These are phyloP conservation scores for Cryphonectria nitschkei DNA, from an alignment of 2,329 filamentous ascomycete genomes.

Conservation along the genomic window DNA sequence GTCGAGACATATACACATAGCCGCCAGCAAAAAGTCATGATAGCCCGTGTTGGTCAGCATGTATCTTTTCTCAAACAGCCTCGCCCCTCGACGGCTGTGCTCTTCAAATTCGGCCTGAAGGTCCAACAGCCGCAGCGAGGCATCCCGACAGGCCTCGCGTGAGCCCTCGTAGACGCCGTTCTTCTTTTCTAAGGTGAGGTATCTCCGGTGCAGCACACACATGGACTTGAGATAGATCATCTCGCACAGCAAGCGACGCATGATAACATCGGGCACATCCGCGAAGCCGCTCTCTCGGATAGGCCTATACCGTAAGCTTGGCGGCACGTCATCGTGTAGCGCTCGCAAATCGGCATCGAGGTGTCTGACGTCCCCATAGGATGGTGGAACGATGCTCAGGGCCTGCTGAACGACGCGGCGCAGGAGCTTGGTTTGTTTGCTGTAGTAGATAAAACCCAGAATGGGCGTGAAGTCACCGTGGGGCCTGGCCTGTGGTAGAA, in stretches of 20 bases:
- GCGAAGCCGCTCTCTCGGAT: slow-evolving; percentile 39
- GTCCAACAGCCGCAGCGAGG: slow-evolving; percentile 49
- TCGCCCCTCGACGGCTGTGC: slow-evolving; percentile 52
- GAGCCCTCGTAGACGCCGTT: slow-evolving; percentile 45
- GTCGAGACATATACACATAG: slow-evolving; percentile 62
- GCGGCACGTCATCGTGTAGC: slow-evolving; percentile 40
- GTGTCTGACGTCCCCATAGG: slow-evolving; percentile 44
- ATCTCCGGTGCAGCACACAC: slow-evolving; percentile 55
- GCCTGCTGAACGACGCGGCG: slow-evolving; percentile 48
- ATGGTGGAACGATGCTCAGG: slow-evolving; percentile 40
- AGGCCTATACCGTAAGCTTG: slow-evolving; percentile 34
- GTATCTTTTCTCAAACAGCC: slow-evolving; percentile 55
- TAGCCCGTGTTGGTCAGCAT: slow-evolving; percentile 57
- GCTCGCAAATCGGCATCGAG: slow-evolving; percentile 42
- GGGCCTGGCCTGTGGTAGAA: slow-evolving; percentile 46
- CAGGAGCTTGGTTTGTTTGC: slow-evolving; percentile 47
- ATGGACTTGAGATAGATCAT: slow-evolving; percentile 49
- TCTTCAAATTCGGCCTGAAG: slow-evolving; percentile 52
- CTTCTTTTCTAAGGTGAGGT: slow-evolving; percentile 45
- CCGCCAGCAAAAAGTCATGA: slow-evolving; percentile 62
- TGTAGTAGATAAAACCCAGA: slow-evolving; percentile 48
- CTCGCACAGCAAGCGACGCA: slow-evolving; percentile 44
- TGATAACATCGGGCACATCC: slow-evolving; percentile 43
- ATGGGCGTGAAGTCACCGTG: slow-evolving; percentile 47
- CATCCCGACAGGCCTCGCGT: slow-evolving; percentile 45